Conservation (phyloP, 495 filamentous ascomycete genomes). For the Bacidia gigantensis region DNA sequence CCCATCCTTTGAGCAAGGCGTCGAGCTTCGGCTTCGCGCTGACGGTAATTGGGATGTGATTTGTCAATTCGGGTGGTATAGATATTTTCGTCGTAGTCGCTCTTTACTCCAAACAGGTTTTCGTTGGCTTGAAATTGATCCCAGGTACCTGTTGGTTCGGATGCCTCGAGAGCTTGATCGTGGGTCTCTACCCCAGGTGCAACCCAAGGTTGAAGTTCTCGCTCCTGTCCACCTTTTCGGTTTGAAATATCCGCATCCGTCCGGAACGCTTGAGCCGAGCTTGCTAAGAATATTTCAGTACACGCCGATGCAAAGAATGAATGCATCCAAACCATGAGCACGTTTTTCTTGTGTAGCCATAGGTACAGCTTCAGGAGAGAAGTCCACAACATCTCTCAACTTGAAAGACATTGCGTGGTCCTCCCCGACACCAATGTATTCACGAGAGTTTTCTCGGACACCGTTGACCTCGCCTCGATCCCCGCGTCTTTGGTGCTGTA, state of each 20-base stretch:
- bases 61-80: conserved; percentile 88
- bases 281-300: conserved; percentile 16
- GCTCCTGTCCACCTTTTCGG: conserved; percentile 51
- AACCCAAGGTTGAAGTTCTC: conserved; percentile 74
- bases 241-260: conserved; percentile 85
- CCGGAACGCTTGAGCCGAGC: conserved; percentile 48
- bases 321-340: conserved; percentile 52
- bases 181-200: conserved; percentile 46
- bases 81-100: conserved; percentile 80
- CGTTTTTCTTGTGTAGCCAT: conserved; percentile 37
- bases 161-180: conserved; percentile 56
- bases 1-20: conserved; percentile 86
- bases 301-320: conserved; percentile 3
- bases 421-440: conserved; percentile 46
- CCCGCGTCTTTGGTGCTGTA: conserved; percentile 44
- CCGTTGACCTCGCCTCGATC: conserved; percentile 44
- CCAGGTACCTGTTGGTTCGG: conserved; percentile 44
- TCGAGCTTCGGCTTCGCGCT: conserved; percentile 62
- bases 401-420: conserved; percentile 69
- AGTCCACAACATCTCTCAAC: conserved; percentile 57
- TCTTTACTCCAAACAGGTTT: conserved; percentile 70
- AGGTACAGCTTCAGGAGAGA: conserved; percentile 44
- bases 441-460: conserved; percentile 31
- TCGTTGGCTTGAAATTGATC: conserved; percentile 93
- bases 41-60: conserved; percentile 63